Conservation (phyloP, 208 protist species). For the Kentomonas sorsogonicus region DNA sequence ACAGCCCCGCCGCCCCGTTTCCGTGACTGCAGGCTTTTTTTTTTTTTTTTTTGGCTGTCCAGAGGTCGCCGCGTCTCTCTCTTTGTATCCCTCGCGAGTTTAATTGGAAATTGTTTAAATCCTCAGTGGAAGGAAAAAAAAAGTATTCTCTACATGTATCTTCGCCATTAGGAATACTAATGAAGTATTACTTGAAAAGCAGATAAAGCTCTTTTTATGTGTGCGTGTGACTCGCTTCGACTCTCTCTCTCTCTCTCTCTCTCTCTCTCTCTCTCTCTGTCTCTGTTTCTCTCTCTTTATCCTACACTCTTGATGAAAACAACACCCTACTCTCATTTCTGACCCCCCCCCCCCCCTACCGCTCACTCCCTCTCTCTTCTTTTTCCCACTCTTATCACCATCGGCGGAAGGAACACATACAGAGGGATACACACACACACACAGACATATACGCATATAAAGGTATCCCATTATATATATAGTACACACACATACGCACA, state of each 20-base stretch:
- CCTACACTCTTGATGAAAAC: background rate
- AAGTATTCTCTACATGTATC: background rate
- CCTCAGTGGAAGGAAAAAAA: background rate
- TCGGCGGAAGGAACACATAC: background rate
- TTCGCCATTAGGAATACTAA: too few relatives aligned
- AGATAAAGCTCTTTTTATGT: too few relatives aligned
- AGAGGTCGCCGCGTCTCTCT: background rate
- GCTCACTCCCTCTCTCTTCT: constrained; percentile 5
- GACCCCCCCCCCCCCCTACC: too few relatives aligned
- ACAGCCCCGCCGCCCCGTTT: too few relatives aligned
- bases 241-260: background rate
- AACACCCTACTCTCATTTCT: too few relatives aligned
- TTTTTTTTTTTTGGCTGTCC: constrained; percentile 3
- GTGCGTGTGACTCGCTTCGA: too few relatives aligned
- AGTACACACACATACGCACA: constrained; percentile 2
- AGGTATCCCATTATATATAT: background rate
- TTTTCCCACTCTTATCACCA: background rate
- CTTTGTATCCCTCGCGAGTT: constrained; percentile 5
- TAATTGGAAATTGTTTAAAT: constrained; percentile 1
- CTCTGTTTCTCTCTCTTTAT: constrained; percentile 3
- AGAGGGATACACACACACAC: background rate
- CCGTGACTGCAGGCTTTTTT: too few relatives aligned
- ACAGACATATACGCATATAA: background rate
- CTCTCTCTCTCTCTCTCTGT: constrained; percentile 11
- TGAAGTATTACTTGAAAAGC: too few relatives aligned